Percentiles rank a stretch among this genome's conserved stretches.
Evolutionary conservation across 164 flowering plant genomes (phyloP).

Genomic region (Chimonanthus praecox): DNA sequence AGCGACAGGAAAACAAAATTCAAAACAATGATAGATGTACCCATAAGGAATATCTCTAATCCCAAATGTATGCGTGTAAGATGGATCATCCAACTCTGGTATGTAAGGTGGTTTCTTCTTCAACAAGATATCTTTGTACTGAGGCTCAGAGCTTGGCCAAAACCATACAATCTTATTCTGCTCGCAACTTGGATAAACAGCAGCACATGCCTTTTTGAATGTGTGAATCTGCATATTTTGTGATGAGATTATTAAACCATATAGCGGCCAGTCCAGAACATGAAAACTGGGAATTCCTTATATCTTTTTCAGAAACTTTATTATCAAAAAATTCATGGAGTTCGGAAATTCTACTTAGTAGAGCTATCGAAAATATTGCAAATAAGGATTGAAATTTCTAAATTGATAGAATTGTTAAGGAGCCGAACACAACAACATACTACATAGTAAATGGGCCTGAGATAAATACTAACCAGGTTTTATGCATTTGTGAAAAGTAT

Average conservation of each 20-base stretch:
- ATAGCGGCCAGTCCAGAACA: not conserved
- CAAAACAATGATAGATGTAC: conserved; percentile 28
- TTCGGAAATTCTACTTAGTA: no score
- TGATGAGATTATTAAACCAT: not conserved
- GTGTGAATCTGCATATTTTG: conserved; percentile 54
- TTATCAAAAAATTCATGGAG: no score
- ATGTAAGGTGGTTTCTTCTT: conserved; percentile 67
- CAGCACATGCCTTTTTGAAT: conserved; percentile 76
- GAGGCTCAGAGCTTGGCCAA: conserved; percentile 80
- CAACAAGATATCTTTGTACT: conserved; percentile 44
- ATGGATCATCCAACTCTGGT: conserved; percentile 87
- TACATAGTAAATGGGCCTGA: not conserved
- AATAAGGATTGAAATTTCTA: not conserved
- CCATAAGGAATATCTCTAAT: conserved; percentile 84
- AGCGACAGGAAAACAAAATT: not conserved
- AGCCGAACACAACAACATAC: not conserved
- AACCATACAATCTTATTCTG: conserved; percentile 89
- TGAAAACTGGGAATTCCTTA: not conserved
- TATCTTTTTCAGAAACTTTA: no score
- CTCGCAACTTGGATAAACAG: conserved; percentile 72
- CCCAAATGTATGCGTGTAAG: conserved; percentile 46
- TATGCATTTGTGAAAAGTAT: no score
- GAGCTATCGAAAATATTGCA: no score
- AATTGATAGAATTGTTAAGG: not conserved
- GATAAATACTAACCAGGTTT: no score